Evolutionary conservation across 1,284 basidiomycete genomes (phyloP).

Genomic region (Ganoderma leucocontextum): DNA sequence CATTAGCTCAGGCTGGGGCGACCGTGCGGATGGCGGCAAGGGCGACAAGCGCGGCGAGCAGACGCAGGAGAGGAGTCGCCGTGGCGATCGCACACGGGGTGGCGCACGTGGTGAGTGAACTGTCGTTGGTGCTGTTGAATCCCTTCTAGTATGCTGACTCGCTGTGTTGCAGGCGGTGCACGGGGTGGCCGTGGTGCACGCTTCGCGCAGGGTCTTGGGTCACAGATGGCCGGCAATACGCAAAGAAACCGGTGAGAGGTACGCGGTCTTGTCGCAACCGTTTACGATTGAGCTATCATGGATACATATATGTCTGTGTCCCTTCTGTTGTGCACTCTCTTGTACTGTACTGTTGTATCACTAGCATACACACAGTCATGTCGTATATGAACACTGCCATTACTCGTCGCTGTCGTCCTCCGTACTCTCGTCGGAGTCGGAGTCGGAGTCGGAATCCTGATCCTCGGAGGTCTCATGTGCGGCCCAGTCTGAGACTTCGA

Average conservation of each 20-base stretch:
- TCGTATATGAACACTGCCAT: constrained; percentile 27
- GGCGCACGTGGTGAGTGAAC: constrained; percentile 57
- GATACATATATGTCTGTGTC: constrained; percentile 29
- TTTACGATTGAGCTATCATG: constrained; percentile 24
- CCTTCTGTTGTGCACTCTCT: constrained; percentile 28
- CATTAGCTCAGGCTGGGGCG: constrained; percentile 69
- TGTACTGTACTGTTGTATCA: constrained; percentile 37
- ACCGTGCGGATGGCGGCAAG: constrained; percentile 73
- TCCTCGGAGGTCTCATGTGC: constrained; percentile 38
- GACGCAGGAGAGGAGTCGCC: constrained; percentile 74
- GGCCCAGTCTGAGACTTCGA: constrained; percentile 48
- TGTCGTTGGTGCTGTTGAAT: neutral
- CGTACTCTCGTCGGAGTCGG: constrained; percentile 24
- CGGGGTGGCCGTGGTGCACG: constrained; percentile 75
- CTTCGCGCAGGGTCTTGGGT: constrained; percentile 82
- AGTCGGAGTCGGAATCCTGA: constrained; percentile 29
- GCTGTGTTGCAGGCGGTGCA: constrained; percentile 54
- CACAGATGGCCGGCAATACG: constrained; percentile 66
- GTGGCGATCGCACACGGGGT: constrained; percentile 70
- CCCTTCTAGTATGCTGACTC: neutral
- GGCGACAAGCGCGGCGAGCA: constrained; percentile 83
- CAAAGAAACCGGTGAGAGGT: constrained; percentile 39
- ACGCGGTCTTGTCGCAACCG: constrained; percentile 14
- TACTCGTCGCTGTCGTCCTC: constrained; percentile 22
- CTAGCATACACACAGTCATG: constrained; percentile 35